Percentiles rank a stretch among this genome's conserved stretches.
phyloP scores from a whole-genome alignment of 2,329 filamentous ascomycete genomes.

The Periconia sp. region DNA sequence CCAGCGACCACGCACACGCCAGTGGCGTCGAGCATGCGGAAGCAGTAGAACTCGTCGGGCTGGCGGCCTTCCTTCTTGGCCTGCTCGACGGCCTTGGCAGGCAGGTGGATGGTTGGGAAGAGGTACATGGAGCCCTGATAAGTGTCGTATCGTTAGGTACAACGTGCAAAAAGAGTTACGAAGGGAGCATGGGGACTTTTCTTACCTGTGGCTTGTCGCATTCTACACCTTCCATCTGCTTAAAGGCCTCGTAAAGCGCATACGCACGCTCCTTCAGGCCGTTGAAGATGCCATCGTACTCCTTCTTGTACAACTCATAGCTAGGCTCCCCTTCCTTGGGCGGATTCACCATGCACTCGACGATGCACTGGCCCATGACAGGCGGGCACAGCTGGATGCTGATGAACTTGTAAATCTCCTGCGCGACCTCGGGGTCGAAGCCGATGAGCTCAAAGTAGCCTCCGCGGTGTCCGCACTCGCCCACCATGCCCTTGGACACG shows the following conservation, averaged over 20 bases:
- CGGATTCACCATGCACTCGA: conserved; percentile 98
- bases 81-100: conserved; percentile 75
- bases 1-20: conserved; percentile 95
- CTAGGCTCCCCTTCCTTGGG: conserved; percentile 83
- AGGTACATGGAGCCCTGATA: conserved; percentile 93
- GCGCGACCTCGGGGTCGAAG: conserved; percentile 83
- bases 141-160: conserved; percentile 1
- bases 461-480: conserved; percentile 96
- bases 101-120: conserved; percentile 89
- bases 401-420: conserved; percentile 98
- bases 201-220: conserved; percentile 78
- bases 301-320: conserved; percentile 80
- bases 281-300: conserved; percentile 82
- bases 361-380: conserved; percentile 92
- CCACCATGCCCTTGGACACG: conserved; percentile 97
- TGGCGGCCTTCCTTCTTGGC: conserved; percentile 74
- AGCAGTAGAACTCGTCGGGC: conserved; percentile 93
- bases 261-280: conserved; percentile 79
- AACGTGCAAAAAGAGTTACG: conserved; percentile 7
- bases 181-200: conserved; percentile 17
- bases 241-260: conserved; percentile 88
- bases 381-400: conserved; percentile 96
- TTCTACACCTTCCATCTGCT: conserved; percentile 93
- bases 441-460: conserved; percentile 97
- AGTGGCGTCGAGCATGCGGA: conserved; percentile 88